phyloP scores from a whole-genome alignment of 2,329 filamentous ascomycete genomes.

The Exophiala mesophila region DNA sequence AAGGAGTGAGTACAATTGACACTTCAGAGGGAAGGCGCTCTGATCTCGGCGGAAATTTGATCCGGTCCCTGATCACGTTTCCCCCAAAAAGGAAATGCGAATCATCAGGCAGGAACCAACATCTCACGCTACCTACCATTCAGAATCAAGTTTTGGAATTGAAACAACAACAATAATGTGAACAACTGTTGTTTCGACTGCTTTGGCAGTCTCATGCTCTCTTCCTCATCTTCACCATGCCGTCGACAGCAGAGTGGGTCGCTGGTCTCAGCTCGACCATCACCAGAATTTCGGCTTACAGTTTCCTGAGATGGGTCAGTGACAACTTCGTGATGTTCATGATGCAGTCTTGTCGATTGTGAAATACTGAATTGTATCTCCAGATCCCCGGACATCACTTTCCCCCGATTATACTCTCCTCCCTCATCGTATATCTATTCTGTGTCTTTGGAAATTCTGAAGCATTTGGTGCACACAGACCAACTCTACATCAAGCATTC shows the following conservation, averaged over 20 bases:
- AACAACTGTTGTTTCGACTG: constrained; percentile 5
- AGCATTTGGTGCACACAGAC: constrained; percentile 17
- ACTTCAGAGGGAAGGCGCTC: too few relatives aligned
- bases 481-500: constrained; percentile 17
- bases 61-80: too few relatives aligned
- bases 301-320: constrained; percentile 46
- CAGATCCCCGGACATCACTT: constrained; percentile 38
- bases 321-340: too few relatives aligned
- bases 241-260: constrained; percentile 30
- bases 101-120: too few relatives aligned
- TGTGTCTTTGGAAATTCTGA: constrained; percentile 28
- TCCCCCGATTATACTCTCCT: constrained; percentile 36
- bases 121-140: not conserved
- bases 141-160: constrained; percentile 1
- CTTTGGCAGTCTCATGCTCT: constrained; percentile 13
- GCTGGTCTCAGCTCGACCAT: constrained; percentile 35
- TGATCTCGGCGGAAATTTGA: not conserved
- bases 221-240: constrained; percentile 27
- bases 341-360: too few relatives aligned
- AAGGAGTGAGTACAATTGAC: too few relatives aligned
- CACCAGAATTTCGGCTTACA: constrained; percentile 34
- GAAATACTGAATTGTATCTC: too few relatives aligned
- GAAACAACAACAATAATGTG: not conserved
- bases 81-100: too few relatives aligned
- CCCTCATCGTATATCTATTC: constrained; percentile 43